A percentile compares a stretch with the other conserved stretches of the same genome.
These are phyloP conservation scores for Alternaria atra DNA, from an alignment of 2,329 filamentous ascomycete species.

Conservation along the genomic window DNA sequence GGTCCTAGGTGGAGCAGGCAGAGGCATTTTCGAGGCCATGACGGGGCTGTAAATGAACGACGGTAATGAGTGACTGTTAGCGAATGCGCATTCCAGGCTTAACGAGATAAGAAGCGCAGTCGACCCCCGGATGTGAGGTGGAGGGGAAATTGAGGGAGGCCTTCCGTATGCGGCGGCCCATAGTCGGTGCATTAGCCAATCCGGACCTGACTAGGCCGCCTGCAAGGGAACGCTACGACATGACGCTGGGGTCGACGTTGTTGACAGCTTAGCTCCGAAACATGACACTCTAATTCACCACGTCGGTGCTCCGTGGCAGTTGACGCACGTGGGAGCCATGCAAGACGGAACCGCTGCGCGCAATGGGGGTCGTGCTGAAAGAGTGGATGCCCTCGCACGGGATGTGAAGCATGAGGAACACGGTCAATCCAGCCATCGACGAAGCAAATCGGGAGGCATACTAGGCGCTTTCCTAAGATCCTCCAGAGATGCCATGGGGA, in stretches of 20 bases:
- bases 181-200: slow-evolving; percentile 29
- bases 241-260: slow-evolving; percentile 15
- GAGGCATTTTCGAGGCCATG: slow-evolving; percentile 69
- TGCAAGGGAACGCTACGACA: slow-evolving; percentile 23
- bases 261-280: slow-evolving; percentile 23
- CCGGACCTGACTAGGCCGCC: slow-evolving; percentile 23
- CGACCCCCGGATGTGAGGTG: slow-evolving; percentile 24
- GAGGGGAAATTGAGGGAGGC: slow-evolving; percentile 35
- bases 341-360: slow-evolving; percentile 26
- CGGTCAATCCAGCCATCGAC: slow-evolving; percentile 34
- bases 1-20: slow-evolving; percentile 69
- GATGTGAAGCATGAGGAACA: slow-evolving; percentile 7
- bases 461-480: slow-evolving; percentile 61
- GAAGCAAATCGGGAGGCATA: slow-evolving; percentile 70
- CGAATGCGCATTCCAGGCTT: slow-evolving; percentile 22
- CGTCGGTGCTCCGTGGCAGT: slow-evolving; percentile 22
- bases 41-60: slow-evolving; percentile 30
- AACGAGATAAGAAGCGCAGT: slow-evolving; percentile 23
- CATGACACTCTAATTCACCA: slow-evolving; percentile 28
- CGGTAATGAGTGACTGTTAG: slow-evolving; percentile 29
- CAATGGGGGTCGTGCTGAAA: background rate
- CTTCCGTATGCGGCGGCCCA: slow-evolving; percentile 31
- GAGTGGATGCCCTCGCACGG: background rate
- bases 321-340: slow-evolving; percentile 29
- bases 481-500: slow-evolving; percentile 25